Evolutionary conservation across 257 asterid species (phyloP), one percentile per base, ranked within the genome.

Genomic region (Verbena officinalis): DNA sequence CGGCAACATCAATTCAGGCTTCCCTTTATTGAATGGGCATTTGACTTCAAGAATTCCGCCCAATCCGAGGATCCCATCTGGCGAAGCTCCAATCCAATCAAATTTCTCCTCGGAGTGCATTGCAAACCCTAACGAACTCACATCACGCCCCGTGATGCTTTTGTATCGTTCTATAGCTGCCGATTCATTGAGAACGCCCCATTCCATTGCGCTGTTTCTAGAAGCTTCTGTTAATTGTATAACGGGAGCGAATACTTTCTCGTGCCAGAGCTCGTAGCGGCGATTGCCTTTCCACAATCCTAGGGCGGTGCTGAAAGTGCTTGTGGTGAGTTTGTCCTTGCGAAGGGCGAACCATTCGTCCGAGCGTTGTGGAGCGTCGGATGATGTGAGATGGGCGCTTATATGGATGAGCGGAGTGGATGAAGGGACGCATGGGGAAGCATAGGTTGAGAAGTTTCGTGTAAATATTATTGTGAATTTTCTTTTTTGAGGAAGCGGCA

Each of bases 301-400:
- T 13, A 94, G 69, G 14, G 99, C 96, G 7, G 96, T 88, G 79
- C 99, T 83, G 79, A 94, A 94, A 30, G 97, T 84, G 75, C 96
- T 94, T 0, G 99, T 90, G 0, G 97, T 94, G 46, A 94, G 82
- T 75, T 72, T 94, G 83, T 94, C 95, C 82, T 79, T 90, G 60
- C 97, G 95, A 24, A 94, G 95, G 17, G 96, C 88, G 74, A 94
- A 94, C 97, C 99, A 94, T 78, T 90, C 96, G 2, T 86, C 97
- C 0, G 97, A 94, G 42, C 96, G 89, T 44, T 94, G 99, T 21
- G 93, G 93, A 49, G 92, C 84, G 44, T 80, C 77, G 23, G 95
- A 78, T 55, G 86, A 72, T 58, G 88, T 54, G 27, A 84, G 82
- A 24, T 67, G 79, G 52, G 83, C 78, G 11, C 72, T 74, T 61